phyloP scores from a whole-genome alignment of 2,329 filamentous ascomycete species.

The Alternaria dauci region DNA sequence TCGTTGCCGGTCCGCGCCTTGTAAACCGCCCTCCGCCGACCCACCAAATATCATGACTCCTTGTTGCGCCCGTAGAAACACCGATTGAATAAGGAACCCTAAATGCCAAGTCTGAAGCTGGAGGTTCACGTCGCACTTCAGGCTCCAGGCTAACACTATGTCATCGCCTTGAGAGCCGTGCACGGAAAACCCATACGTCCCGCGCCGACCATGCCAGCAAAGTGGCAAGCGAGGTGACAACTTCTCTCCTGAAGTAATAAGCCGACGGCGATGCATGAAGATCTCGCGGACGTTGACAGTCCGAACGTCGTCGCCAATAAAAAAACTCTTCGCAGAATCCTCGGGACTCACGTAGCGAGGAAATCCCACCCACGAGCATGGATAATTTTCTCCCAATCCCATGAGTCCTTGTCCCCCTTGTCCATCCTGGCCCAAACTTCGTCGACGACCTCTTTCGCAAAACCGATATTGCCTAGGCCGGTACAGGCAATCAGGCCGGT shows the following conservation, averaged over 20 bases:
- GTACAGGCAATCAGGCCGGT: slow-evolving; percentile 64
- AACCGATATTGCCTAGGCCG: slow-evolving; percentile 65
- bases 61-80: slow-evolving; percentile 20
- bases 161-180: slow-evolving; percentile 11
- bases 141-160: neutral
- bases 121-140: slow-evolving; percentile 15
- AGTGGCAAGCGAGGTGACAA: neutral
- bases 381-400: slow-evolving; percentile 66
- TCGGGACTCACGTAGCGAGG: slow-evolving; percentile 60
- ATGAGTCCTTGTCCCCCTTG: slow-evolving; percentile 34
- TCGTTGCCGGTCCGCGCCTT: slow-evolving; percentile 19
- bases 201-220: neutral
- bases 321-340: neutral
- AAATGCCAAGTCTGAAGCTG: slow-evolving; percentile 1
- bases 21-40: slow-evolving; percentile 9
- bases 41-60: slow-evolving; percentile 17
- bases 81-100: slow-evolving; percentile 12
- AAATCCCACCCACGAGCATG: slow-evolving; percentile 67
- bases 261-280: neutral
- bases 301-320: neutral
- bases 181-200: neutral
- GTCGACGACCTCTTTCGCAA: slow-evolving; percentile 64
- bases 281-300: neutral
- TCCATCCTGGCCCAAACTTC: slow-evolving; percentile 58
- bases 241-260: neutral